A percentile compares a stretch with the other conserved stretches of the same genome.
phyloP scores from a whole-genome alignment of 164 flowering plant species.

The Kalanchoe fedtschenkoi region DNA sequence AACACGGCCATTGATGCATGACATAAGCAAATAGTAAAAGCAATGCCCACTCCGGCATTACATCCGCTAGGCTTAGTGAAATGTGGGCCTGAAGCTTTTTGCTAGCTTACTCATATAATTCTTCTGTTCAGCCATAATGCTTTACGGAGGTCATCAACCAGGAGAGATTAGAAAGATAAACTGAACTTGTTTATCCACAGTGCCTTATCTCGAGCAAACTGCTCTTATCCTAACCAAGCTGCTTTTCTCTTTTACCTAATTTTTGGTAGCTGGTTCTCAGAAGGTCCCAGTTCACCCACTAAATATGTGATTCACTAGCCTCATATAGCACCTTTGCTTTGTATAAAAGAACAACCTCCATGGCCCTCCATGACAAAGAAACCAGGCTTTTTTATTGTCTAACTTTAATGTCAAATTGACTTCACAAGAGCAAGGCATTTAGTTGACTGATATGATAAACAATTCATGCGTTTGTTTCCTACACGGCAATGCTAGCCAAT shows the following conservation, averaged over 20 bases:
- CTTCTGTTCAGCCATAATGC: neutral
- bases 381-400: constrained; percentile 7
- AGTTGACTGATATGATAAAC: neutral
- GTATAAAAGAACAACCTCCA: constrained; percentile 5
- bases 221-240: constrained; percentile 6
- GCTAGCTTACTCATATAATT: neutral
- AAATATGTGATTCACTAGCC: neutral
- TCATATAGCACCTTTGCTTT: constrained; percentile 15
- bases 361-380: constrained; percentile 14
- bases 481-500: neutral
- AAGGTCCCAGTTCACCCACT: neutral
- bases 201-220: constrained; percentile 2
- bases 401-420: constrained; percentile 19
- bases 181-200: constrained; percentile 1
- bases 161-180: neutral
- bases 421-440: constrained; percentile 12
- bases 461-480: constrained; percentile 1
- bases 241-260: constrained; percentile 3
- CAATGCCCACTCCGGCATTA: too few species aligned
- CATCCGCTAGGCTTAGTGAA: too few species aligned
- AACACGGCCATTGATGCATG: too few species aligned
- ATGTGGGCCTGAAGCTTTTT: too few species aligned
- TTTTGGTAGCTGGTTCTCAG: constrained; percentile 11
- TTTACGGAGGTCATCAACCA: neutral
- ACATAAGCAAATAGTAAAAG: too few species aligned